These are phyloP conservation scores for Physaria fendleri DNA, from an alignment of 345 rosid species.

Conservation along the genomic window DNA sequence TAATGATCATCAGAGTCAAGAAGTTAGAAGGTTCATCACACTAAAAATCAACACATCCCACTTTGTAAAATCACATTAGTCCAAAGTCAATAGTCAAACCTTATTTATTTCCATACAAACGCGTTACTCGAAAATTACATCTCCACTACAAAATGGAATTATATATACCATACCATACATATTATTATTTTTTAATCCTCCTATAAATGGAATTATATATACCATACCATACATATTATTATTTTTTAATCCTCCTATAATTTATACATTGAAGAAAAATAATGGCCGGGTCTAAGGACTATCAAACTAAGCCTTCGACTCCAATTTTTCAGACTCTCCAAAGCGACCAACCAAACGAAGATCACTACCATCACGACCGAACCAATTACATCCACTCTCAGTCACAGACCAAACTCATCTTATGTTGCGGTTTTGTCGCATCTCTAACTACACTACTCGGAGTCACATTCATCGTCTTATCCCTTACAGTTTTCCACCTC, in stretches of 20 bases:
- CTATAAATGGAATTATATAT: not conserved
- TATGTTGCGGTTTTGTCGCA: conserved; percentile 22
- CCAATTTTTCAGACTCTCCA: conserved; percentile 10
- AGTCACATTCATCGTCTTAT: conserved; percentile 26
- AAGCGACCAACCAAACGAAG: conserved; percentile 20
- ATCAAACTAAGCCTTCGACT: conserved; percentile 20
- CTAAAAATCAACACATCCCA: conserved; percentile 13
- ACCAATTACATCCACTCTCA: conserved; percentile 8
- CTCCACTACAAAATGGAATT: not conserved
- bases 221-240: not conserved
- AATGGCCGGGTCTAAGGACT: conserved; percentile 14
- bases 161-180: not conserved
- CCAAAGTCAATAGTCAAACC: conserved; percentile 26
- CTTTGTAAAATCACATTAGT: not conserved
- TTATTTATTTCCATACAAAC: not conserved
- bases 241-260: no score
- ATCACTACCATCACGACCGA: not conserved
- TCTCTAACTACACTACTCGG: conserved; percentile 12
- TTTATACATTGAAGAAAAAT: no score
- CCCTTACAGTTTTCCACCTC: conserved; percentile 24
- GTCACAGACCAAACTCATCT: conserved; percentile 17
- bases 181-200: not conserved
- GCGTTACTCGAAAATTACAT: conserved; percentile 4
- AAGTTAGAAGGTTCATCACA: conserved; percentile 5
- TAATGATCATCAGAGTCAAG: no score